Percentiles rank a stretch among this genome's conserved stretches.
phyloP scores from a whole-genome alignment of 164 flowering plant species.

The Vitis amurensis region DNA sequence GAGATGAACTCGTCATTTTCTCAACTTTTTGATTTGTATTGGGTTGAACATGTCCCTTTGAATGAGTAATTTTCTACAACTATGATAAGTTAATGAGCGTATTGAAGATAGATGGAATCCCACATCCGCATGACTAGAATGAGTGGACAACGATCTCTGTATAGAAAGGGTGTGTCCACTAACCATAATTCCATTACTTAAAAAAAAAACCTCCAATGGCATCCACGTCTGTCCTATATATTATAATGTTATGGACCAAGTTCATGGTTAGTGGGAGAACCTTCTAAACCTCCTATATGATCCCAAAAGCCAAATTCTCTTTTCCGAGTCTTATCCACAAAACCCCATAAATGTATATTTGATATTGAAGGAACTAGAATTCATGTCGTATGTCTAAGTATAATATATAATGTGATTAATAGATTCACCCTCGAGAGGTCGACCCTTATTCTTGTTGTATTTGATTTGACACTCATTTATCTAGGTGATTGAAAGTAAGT shows the following conservation, averaged over 20 bases:
- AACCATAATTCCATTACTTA: background rate
- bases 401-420: too few relatives aligned
- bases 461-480: too few relatives aligned
- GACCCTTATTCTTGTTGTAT: too few relatives aligned
- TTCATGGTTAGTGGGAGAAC: background rate
- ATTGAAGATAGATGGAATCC: background rate
- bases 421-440: too few relatives aligned
- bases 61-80: too few relatives aligned
- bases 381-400: too few relatives aligned
- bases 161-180: background rate
- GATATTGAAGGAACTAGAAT: too few relatives aligned
- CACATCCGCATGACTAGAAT: too few relatives aligned
- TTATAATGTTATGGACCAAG: background rate
- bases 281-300: background rate
- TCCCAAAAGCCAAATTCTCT: background rate
- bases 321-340: too few relatives aligned
- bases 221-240: background rate
- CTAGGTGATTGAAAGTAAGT: too few relatives aligned
- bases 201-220: background rate
- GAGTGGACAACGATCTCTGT: too few relatives aligned
- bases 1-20: background rate
- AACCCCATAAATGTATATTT: too few relatives aligned
- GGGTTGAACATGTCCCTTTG: background rate
- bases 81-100: conserved; percentile 5
- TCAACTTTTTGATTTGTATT: background rate